Evolutionary conservation across 2,329 filamentous ascomycete species (phyloP), one percentile per base, ranked within the genome.

Genomic region (Diaporthe helianthi): DNA sequence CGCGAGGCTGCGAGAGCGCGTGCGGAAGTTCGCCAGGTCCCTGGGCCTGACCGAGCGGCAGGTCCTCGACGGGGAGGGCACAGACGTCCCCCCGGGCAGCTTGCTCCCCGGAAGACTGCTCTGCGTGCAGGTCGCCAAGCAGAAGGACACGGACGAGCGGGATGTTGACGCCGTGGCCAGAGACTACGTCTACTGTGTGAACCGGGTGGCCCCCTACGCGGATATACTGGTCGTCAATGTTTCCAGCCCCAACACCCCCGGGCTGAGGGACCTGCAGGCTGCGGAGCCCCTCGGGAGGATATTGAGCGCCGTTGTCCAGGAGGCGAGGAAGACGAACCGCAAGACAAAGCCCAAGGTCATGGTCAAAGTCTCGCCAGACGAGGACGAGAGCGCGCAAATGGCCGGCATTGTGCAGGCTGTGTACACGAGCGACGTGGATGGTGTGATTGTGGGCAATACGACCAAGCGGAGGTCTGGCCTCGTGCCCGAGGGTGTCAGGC

Each of bases 141-240:
- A 98, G 83, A 98, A 98, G 84, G 85, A 88, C 55, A 99, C 96
- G 0, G 89, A 93, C 24, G 94, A 97, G 77, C 85, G 86, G 58
- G 93, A 98, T 77, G 91, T 97, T 71, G 87, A 91, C 51, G 94
- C 94, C 38, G 91, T 98, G 63, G 86, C 87, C 29, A 88, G 91
- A 75, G 89, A 91, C 77, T 98, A 98, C 77, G 92, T 96, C n/a
- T 93, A 92, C 79, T 97, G 95, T 75, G 94, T 98, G 4, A 85
- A 92, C 67, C 86, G 90, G 54, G 83, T 99, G 46, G 96, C 92
- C 4, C 91, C 87, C 63, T 99, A 97, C 78, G 94, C 96, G 13
- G 96, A 99, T 76, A 92, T 99, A 44, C 83, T 99, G n/a, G 95
- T 98, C 9, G 96, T 99, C 76, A 99, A 99, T 76, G 96, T 99